Evolutionary conservation across 2,329 filamentous ascomycete genomes (phyloP), one percentile per base, ranked within the genome.

Genomic region (Lasiodiplodia sp.): DNA sequence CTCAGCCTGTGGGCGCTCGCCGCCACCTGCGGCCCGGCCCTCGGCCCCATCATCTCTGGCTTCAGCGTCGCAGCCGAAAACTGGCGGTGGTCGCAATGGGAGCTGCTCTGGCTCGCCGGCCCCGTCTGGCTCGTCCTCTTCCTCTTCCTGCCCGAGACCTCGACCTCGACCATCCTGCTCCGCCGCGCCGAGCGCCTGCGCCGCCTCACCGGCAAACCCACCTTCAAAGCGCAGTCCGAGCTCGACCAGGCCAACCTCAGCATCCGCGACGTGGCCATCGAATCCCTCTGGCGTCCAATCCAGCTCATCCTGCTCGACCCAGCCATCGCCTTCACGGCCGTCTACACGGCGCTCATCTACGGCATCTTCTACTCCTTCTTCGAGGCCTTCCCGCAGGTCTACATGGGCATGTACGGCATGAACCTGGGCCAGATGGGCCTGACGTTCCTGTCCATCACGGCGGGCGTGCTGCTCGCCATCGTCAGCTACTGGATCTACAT

Each of bases 181-280:
- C 70, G 70, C 11, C 73, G 75, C n/a, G 75, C 74, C 12, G 38
- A 70, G 40, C 73, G 74, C 11, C 67, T 76, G 4, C 69, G 75
- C 8, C 86, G 84, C 73, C 78, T 86, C 53, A 90, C 88, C 0
- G 87, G 87, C 23, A 83, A 85, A 71, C 69, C 76, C 4, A 76
- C 77, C 34, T 85, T 91, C 77, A 85, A 86, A 78, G 85, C 87
- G 0, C 87, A 90, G 74, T 86, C 84, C 66, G 89, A 92, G 76
- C 87, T 91, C 70, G 85, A 89, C 73, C 87, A 89, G 77, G 82
- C 79, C 14, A 81, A 85, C 71, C 80, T 88, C 73, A 84, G 80
- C 63, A 75, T 83, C 6, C 76, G 78, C 5, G 78, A 82, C 21
- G 78, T 89, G 28, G 76, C 86, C 21, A 44, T 66, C 40, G 57